Base-by-base conservation (phyloP, 1,139 yeast species). In the Meyerozyma athensensis region DNA sequence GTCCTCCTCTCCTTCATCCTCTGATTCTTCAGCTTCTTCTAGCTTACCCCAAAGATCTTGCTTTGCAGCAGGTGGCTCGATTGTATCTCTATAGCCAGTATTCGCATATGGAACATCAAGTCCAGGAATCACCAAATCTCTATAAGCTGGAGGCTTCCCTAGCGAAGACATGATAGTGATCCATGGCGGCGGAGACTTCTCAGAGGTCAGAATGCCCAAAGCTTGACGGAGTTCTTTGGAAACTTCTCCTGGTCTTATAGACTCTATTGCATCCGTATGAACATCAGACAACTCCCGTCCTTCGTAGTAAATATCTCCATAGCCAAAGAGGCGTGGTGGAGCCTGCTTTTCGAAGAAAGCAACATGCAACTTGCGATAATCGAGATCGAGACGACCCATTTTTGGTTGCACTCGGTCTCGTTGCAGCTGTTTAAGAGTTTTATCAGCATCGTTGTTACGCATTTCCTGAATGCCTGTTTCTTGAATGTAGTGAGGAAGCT, bases 351-450 rank as follows among this genome's bases (percentile, higher is more conserved):
- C 81, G 71, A 86, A 92, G 52, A 92, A 90, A 0, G 97, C 96
- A 54, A 86, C 85, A 53, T 89, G 81, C 19, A 92, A 61, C 47
- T 81, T 84, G 44, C 77, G 83, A 55, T 85, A 90, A 57, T 92
- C 97, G 24, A 92, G 75, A 58, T 92, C 98, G 19, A 92, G 61
- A 40, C 80, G 71, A 1, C 96, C 96, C 78, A 87, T 69, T 55
- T 86, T 87, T 0, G 97, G 97, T 55, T 87, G 96, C 0, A 90
- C 95, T 38, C 85, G 71, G 41, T 86, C 94, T 44, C 97, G 69
- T 56, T 83, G 84, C 53, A 76, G 75, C 50, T 87, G 95, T 51
- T 85, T 79, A 46, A 87, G 55, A 2, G 84, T 73, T 39, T 45
- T 52, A 7, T 68, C 67, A 16, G 74, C 82, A 26, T 72, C 76